Conservation (phyloP, 106 monocot species). For the Acorus calamus region DNA sequence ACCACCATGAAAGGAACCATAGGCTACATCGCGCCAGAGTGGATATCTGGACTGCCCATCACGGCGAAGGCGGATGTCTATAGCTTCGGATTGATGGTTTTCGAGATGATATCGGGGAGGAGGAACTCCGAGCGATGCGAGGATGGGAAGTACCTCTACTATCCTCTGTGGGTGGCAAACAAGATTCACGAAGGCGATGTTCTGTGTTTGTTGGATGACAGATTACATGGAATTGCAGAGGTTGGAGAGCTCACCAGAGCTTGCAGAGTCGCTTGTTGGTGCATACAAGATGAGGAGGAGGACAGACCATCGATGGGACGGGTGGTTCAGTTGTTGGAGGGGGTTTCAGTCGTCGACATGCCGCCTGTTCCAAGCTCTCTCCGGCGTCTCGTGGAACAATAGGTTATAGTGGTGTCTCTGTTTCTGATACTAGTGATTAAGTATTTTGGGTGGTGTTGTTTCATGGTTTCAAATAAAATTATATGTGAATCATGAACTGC, state of each 20-base stretch:
- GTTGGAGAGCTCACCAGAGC: not conserved
- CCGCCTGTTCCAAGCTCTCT: not conserved
- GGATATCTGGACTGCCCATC: slow-evolving; percentile 45
- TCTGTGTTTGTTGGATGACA: not conserved
- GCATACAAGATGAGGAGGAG: not conserved
- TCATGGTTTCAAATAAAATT: too few species aligned
- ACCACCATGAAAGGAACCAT: slow-evolving; percentile 57
- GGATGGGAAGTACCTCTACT: not conserved
- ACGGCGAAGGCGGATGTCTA: slow-evolving; percentile 47
- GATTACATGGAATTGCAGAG: not conserved
- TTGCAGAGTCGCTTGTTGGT: not conserved
- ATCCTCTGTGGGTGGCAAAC: not conserved
- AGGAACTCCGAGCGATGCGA: slow-evolving; percentile 17
- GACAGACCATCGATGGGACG: not conserved
- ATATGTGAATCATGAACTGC: too few species aligned
- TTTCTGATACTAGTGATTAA: too few species aligned
- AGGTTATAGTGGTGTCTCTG: too few species aligned
- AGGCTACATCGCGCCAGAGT: slow-evolving; percentile 59
- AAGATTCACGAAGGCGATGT: not conserved
- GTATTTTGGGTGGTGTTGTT: too few species aligned
- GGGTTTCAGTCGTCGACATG: not conserved
- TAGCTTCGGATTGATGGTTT: slow-evolving; percentile 56
- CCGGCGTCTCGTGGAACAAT: not conserved
- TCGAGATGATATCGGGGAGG: slow-evolving; percentile 43
- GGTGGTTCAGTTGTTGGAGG: not conserved